Evolutionary conservation across 139 green algal genomes (phyloP).

Genomic region (Chlamydomonas sp.): DNA sequence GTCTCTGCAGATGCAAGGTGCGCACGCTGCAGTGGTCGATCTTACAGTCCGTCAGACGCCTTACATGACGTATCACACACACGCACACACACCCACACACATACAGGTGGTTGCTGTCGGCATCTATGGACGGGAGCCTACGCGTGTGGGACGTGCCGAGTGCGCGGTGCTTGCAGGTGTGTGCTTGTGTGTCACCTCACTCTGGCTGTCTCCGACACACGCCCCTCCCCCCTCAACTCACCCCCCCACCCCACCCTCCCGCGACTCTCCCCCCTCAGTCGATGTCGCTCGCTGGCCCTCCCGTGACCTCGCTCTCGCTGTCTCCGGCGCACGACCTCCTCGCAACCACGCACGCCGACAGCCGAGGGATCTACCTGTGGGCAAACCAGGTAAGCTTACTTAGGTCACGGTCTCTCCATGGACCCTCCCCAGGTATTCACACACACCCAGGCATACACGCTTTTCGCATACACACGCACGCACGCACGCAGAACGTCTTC

Average conservation of each 20-base stretch:
- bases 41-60: too few species aligned
- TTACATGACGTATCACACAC: too few species aligned
- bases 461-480: too few species aligned
- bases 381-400: slow-evolving; percentile 60
- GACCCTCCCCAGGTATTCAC: too few species aligned
- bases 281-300: neutral
- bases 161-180: slow-evolving; percentile 42
- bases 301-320: slow-evolving; percentile 67
- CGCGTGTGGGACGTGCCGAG: slow-evolving; percentile 86
- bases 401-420: too few species aligned
- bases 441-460: too few species aligned
- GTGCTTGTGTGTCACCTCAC: too few species aligned
- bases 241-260: neutral
- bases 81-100: too few species aligned
- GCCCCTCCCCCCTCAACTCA: neutral
- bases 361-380: slow-evolving; percentile 93
- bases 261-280: slow-evolving; percentile 2
- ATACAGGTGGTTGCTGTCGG: slow-evolving; percentile 82
- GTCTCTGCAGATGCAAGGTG: slow-evolving; percentile 65
- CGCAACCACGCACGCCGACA: slow-evolving; percentile 80
- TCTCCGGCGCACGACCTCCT: slow-evolving; percentile 79
- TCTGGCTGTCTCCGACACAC: too few species aligned
- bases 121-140: slow-evolving; percentile 78
- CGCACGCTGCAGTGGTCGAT: too few species aligned
- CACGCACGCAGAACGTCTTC: too few species aligned